Conservation (phyloP, 1,139 yeast genomes). For the Debaryomyces nepalensis region DNA sequence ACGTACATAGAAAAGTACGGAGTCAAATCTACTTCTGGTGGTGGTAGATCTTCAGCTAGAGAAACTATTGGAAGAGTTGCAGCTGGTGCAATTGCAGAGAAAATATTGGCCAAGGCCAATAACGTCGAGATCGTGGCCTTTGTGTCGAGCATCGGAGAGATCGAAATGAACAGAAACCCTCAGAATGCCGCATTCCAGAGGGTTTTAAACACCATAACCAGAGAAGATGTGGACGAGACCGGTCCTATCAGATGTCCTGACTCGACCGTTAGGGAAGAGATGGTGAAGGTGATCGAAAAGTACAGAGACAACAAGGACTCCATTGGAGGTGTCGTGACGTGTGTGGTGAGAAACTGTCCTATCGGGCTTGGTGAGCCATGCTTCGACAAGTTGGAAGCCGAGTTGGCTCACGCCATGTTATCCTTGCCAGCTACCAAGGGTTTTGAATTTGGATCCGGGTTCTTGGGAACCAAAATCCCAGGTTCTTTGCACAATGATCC, state of each 20-base stretch:
- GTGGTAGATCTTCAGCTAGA: constrained; percentile 96
- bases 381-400: constrained; percentile 93
- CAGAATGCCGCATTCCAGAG: constrained; percentile 65
- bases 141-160: constrained; percentile 85
- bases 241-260: constrained; percentile 97
- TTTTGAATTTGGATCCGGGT: constrained; percentile 96
- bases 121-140: constrained; percentile 95
- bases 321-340: constrained; percentile 96
- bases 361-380: constrained; percentile 97
- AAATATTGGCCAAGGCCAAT: constrained; percentile 74
- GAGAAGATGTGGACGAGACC: constrained; percentile 83
- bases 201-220: constrained; percentile 72
- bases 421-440: constrained; percentile 98
- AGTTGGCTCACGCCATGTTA: constrained; percentile 95
- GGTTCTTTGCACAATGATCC: constrained; percentile 95
- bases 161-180: constrained; percentile 76
- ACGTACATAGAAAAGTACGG: constrained; percentile 92
- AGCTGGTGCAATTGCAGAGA: constrained; percentile 98
- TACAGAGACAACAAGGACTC: constrained; percentile 89
- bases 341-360: constrained; percentile 93
- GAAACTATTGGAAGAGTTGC: constrained; percentile 99
- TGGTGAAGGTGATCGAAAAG: constrained; percentile 86
- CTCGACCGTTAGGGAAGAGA: constrained; percentile 65
- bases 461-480: constrained; percentile 83
- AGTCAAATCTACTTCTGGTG: constrained; percentile 91